These are phyloP conservation scores for Rhodotorula sp. DNA, from an alignment of 1,284 basidiomycete species.

Conservation along the genomic window DNA sequence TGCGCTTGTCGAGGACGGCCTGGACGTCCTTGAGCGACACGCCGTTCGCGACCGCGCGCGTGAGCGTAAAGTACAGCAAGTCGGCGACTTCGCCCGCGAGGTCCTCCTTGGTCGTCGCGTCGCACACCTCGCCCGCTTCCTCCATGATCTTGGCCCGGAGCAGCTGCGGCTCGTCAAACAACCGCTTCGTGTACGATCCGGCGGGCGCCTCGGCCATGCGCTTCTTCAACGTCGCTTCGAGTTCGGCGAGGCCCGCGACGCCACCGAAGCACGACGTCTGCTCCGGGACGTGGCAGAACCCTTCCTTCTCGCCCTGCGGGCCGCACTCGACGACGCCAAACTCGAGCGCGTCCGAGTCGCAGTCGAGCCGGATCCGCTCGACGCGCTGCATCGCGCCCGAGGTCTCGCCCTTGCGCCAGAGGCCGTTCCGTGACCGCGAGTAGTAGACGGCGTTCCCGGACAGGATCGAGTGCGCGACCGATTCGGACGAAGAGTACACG, in stretches of 20 bases:
- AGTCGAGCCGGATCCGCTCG: constrained; percentile 79
- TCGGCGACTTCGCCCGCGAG: constrained; percentile 97
- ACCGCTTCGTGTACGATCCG: constrained; percentile 85
- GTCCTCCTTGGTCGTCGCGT: constrained; percentile 75
- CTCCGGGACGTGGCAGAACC: constrained; percentile 77
- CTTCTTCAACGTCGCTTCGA: constrained; percentile 77
- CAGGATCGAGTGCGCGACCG: constrained; percentile 80
- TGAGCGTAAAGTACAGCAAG: constrained; percentile 86
- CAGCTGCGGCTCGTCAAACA: constrained; percentile 80
- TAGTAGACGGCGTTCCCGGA: constrained; percentile 94
- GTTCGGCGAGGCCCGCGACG: constrained; percentile 68
- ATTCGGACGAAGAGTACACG: constrained; percentile 93
- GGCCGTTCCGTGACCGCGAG: constrained; percentile 82
- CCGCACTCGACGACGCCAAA: constrained; percentile 90
- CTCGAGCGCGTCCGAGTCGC: constrained; percentile 88
- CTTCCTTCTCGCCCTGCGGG: constrained; percentile 54
- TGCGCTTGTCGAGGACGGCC: constrained; percentile 78
- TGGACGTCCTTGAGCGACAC: constrained; percentile 85
- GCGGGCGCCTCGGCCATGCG: constrained; percentile 75
- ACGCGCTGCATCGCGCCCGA: constrained; percentile 91
- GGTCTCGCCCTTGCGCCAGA: constrained; percentile 97
- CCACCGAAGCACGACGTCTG: constrained; percentile 74
- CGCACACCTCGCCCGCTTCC: constrained; percentile 94
- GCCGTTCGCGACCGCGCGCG: constrained; percentile 80
- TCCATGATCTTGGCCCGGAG: constrained; percentile 94